Evolutionary conservation across 495 filamentous ascomycete species (phyloP).

Genomic region (Xylaria venustula): DNA sequence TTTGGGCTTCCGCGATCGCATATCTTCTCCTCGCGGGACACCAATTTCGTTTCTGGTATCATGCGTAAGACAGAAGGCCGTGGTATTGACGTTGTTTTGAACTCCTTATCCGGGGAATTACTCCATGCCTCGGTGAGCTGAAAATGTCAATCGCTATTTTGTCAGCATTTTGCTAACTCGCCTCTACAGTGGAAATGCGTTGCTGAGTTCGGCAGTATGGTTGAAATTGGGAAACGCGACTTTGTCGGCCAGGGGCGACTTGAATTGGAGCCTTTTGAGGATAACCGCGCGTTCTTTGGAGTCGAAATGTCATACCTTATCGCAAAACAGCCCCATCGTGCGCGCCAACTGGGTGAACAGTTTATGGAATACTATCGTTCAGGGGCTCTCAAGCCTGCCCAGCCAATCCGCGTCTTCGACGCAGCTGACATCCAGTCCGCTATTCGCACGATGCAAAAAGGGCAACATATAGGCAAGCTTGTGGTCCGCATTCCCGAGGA

Average conservation of each 20-base stretch:
- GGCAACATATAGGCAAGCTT: constrained; percentile 25
- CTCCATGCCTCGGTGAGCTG: constrained; percentile 21
- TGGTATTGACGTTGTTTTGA: constrained; percentile 58
- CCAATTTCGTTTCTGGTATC: constrained; percentile 39
- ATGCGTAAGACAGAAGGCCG: constrained; percentile 42
- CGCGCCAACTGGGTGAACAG: not conserved
- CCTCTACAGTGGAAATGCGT: constrained; percentile 57
- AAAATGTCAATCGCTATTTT: no score
- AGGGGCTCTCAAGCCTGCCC: not conserved
- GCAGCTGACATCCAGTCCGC: not conserved
- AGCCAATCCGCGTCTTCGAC: constrained; percentile 2
- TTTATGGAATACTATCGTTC: not conserved
- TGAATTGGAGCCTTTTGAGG: constrained; percentile 41
- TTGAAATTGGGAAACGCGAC: constrained; percentile 55
- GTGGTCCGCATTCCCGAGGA: constrained; percentile 31
- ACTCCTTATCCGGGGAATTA: constrained; percentile 51
- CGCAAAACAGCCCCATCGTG: no score
- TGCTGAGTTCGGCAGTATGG: constrained; percentile 53
- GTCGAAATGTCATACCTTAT: constrained; percentile 23
- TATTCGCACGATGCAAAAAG: constrained; percentile 30
- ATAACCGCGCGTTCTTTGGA: constrained; percentile 19
- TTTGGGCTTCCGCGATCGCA: constrained; percentile 42
- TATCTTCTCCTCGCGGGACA: constrained; percentile 43
- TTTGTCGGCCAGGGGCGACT: constrained; percentile 36
- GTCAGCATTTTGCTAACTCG: no score